Conservation (phyloP, 148 eudicot species). For the Pouteria glomerata region DNA sequence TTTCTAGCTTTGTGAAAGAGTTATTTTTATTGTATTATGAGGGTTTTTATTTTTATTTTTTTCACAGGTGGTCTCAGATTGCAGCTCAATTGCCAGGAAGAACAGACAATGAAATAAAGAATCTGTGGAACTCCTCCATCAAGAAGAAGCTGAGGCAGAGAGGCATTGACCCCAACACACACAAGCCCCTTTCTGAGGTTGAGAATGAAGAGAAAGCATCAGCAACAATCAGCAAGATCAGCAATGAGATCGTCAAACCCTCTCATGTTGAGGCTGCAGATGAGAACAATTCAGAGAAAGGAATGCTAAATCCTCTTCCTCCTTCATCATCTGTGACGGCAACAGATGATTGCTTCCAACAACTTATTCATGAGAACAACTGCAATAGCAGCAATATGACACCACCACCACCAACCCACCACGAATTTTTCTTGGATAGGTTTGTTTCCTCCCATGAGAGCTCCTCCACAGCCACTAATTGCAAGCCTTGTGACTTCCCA, state of each 20-base stretch:
- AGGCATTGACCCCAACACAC: constrained; percentile 88
- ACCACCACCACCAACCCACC: constrained; percentile 24
- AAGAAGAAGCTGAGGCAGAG: constrained; percentile 77
- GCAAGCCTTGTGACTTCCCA: constrained; percentile 10
- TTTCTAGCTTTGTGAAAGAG: background rate
- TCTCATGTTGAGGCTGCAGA: background rate
- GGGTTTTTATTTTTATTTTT: background rate
- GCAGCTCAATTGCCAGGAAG: constrained; percentile 87
- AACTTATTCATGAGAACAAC: too few relatives aligned
- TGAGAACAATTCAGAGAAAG: too few relatives aligned
- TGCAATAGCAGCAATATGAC: background rate
- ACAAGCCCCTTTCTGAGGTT: constrained; percentile 62
- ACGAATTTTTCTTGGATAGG: constrained; percentile 32
- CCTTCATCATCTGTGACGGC: too few relatives aligned
- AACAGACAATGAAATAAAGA: constrained; percentile 89
- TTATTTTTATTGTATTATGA: too few relatives aligned
- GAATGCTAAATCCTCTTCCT: constrained; percentile 15
- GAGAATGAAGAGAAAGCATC: constrained; percentile 41
- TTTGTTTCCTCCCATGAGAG: constrained; percentile 28
- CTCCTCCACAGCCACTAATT: constrained; percentile 20
- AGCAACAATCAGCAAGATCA: constrained; percentile 19
- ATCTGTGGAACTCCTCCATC: constrained; percentile 79
- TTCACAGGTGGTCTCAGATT: constrained; percentile 81
- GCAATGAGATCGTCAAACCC: constrained; percentile 14
- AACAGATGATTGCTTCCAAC: too few relatives aligned